A percentile compares a stretch with the other conserved stretches of the same genome.
Evolutionary conservation across 441 rosid species (phyloP).

Genomic region (Iberis amara): DNA sequence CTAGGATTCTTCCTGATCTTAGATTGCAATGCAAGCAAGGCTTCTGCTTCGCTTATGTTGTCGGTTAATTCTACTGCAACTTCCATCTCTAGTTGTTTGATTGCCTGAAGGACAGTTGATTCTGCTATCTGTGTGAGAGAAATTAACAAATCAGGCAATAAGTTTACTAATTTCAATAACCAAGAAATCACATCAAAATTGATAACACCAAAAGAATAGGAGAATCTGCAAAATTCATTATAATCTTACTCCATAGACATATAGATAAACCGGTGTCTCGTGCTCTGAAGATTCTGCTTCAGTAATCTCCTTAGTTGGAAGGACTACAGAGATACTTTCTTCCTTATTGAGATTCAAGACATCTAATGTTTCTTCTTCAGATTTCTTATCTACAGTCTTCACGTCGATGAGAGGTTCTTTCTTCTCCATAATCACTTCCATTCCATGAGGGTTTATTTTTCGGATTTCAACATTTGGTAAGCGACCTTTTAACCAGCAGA

Average conservation of each 20-base stretch:
- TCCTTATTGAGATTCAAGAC: conserved; percentile 30
- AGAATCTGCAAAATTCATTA: conserved; percentile 19
- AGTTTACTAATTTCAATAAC: neutral
- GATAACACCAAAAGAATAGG: neutral
- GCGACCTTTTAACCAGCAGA: conserved; percentile 46
- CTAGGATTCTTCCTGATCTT: conserved; percentile 62
- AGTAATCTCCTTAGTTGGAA: conserved; percentile 24
- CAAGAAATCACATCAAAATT: conserved; percentile 7
- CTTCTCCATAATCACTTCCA: conserved; percentile 30
- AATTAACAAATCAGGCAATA: conserved; percentile 41
- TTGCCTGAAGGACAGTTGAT: conserved; percentile 59
- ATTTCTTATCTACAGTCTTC: conserved; percentile 29
- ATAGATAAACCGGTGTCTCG: conserved; percentile 37
- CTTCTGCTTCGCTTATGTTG: conserved; percentile 69
- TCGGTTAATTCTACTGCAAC: conserved; percentile 48
- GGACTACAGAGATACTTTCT: conserved; percentile 31
- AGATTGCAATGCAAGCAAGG: conserved; percentile 53
- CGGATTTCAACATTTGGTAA: conserved; percentile 60
- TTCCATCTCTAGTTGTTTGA: conserved; percentile 61
- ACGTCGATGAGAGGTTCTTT: conserved; percentile 30
- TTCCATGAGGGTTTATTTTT: conserved; percentile 44
- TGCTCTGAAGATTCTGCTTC: conserved; percentile 36
- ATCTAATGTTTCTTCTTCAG: conserved; percentile 34
- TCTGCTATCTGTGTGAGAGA: conserved; percentile 55
- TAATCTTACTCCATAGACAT: conserved; percentile 65